Percentiles rank a stretch among this genome's conserved stretches.
These are phyloP conservation scores for Gonapodya sp. DNA, from an alignment of 192 early-diverging fungal species.

Conservation along the genomic window DNA sequence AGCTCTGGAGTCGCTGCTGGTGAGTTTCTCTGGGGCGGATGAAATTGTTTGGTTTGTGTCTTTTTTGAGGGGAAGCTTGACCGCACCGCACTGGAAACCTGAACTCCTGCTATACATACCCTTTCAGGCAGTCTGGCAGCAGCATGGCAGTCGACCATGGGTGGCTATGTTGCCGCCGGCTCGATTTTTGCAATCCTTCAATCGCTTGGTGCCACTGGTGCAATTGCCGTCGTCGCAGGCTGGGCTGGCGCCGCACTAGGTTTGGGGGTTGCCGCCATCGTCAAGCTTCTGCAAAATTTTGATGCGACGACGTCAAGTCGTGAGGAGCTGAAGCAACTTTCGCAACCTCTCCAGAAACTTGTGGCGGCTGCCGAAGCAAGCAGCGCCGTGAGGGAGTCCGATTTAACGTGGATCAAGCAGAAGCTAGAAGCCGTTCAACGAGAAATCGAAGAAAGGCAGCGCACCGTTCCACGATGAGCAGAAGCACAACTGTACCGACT, in stretches of 20 bases:
- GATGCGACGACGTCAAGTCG: background rate
- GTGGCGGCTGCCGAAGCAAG: no score
- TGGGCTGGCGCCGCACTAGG: background rate
- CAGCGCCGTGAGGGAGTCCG: no score
- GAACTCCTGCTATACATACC: background rate
- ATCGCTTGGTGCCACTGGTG: background rate
- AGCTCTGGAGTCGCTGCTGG: background rate
- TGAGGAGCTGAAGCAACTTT: no score
- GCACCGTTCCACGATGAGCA: no score
- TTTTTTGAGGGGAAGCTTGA: background rate
- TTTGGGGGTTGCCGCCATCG: background rate
- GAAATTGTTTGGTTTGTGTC: background rate
- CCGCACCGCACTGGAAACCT: no score
- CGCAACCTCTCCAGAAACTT: no score
- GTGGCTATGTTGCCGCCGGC: background rate
- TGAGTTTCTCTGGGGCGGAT: background rate
- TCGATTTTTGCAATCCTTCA: background rate
- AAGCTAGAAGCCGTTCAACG: no score
- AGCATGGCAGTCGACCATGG: slow-evolving; percentile 1
- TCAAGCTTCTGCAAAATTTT: background rate
- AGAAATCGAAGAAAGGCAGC: no score
- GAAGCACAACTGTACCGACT: no score
- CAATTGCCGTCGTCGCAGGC: background rate
- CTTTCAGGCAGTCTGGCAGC: background rate
- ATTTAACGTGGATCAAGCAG: no score